phyloP scores from a whole-genome alignment of 176 grass and related monocot species.

The Juncus effusus region DNA sequence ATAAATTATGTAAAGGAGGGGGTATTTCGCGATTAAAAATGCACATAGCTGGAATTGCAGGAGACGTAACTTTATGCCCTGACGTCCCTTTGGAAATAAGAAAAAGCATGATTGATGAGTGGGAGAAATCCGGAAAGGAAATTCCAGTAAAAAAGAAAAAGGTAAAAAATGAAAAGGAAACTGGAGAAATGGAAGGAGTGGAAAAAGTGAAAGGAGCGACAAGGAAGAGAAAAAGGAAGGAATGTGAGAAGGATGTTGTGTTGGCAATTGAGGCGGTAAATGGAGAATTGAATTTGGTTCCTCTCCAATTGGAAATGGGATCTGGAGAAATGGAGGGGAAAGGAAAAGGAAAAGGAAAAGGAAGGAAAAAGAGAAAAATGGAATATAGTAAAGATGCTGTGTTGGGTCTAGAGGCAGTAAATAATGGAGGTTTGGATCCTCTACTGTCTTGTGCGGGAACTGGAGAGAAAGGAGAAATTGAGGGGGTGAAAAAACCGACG shows the following conservation, averaged over 20 bases:
- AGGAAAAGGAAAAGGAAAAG: conserved; percentile 11
- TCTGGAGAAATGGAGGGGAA: neutral
- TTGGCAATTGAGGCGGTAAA: too few species aligned
- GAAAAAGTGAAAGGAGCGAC: too few species aligned
- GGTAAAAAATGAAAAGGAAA: conserved; percentile 2
- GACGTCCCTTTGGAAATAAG: conserved; percentile 17
- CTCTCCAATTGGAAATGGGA: too few species aligned
- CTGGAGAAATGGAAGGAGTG: too few species aligned
- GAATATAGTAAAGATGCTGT: too few species aligned
- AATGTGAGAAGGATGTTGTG: too few species aligned
- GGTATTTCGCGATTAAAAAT: conserved; percentile 27
- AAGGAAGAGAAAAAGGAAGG: too few species aligned
- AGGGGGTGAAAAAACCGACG: neutral
- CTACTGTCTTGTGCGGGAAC: neutral
- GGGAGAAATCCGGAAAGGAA: conserved; percentile 23
- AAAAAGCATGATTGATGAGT: conserved; percentile 5
- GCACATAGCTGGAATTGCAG: conserved; percentile 24
- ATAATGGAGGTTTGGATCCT: neutral
- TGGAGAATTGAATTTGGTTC: too few species aligned
- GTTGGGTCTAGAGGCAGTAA: neutral
- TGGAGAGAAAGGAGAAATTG: conserved; percentile 1
- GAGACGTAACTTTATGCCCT: conserved; percentile 17
- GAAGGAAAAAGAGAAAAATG: conserved; percentile 1
- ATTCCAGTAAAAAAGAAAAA: conserved; percentile 8
- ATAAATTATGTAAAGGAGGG: conserved; percentile 15